Evolutionary conservation across 164 flowering plant species (phyloP), one percentile per base, ranked within the genome.

Genomic region (Buxus sempervirens): DNA sequence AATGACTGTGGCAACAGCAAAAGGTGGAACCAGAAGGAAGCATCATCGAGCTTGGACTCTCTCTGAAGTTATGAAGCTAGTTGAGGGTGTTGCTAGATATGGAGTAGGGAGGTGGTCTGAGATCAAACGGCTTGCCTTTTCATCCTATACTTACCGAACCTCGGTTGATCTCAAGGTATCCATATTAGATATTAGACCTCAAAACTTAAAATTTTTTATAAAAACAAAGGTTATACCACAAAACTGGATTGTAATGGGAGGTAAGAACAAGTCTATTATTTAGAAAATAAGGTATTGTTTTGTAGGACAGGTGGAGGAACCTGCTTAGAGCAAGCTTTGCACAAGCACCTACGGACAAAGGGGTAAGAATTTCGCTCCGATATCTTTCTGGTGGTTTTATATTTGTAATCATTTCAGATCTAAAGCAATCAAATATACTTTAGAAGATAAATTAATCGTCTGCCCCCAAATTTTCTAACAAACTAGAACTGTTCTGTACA

Each of bases 101-200:
- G 99, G 99, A 64, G 89, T 88, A 73, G 99, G 99, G 59, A 89
- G 89, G 76, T 95, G 99, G 99, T 95, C 99, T 64, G 97, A 95
- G 85, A 95, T 95, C 51, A 95, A 89, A 81, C 76, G 85, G 70
- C 77, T 90, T 75, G 77, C 96, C 32, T 95, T 95, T 81, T 82
- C 97, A 59, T 89, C 97, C 4, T 80, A 77, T 73, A 70, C 91
- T 26, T 86, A 89, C 70, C 94, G 99, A 23, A 92, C 99, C 36
- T 85, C 99, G 25, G 99, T 95, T 68, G 99, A 95, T 80, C 89
- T 95, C 59, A 95, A 95, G 92, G 97, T 92, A 76, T 36, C 64
- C 12, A 41, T 45, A 15, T 4, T 45, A 45, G 14, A 45, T 1
- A 45, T 45, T 15, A 15, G 1, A 45, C 18, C 51, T 45, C 18